These are phyloP conservation scores for Lachancea sp. DNA, from an alignment of 805 yeast genomes.

Conservation along the genomic window DNA sequence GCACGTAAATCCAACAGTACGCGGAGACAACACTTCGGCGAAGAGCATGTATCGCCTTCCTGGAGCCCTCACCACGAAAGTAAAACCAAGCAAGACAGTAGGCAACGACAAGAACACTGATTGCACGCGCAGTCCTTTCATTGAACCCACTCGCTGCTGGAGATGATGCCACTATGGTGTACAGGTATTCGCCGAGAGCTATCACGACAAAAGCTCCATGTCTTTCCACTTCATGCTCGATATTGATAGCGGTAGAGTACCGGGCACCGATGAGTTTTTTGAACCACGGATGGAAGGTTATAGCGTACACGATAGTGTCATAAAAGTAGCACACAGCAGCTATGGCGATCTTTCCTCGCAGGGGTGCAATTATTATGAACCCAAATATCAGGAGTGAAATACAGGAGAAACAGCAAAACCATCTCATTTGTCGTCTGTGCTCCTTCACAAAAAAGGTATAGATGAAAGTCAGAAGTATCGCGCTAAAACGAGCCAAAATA, in stretches of 20 bases:
- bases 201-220: no score
- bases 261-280: constrained; percentile 32
- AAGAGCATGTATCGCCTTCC: no score
- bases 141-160: no score
- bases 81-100: no score
- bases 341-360: constrained; percentile 1
- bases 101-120: no score
- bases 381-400: neutral
- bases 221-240: no score
- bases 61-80: no score
- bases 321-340: constrained; percentile 3
- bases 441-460: constrained; percentile 41
- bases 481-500: constrained; percentile 40
- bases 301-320: neutral
- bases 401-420: constrained; percentile 1
- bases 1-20: no score
- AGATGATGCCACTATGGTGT: no score
- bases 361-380: constrained; percentile 1
- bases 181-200: no score
- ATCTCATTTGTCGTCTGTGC: constrained; percentile 28
- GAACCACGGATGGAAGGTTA: constrained; percentile 2
- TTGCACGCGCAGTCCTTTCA: no score
- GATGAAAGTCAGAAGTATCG: constrained; percentile 30
- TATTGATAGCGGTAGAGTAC: constrained; percentile 57
- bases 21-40: no score